Evolutionary conservation across 345 rosid species (phyloP).

Genomic region (Fremontodendron californicum): DNA sequence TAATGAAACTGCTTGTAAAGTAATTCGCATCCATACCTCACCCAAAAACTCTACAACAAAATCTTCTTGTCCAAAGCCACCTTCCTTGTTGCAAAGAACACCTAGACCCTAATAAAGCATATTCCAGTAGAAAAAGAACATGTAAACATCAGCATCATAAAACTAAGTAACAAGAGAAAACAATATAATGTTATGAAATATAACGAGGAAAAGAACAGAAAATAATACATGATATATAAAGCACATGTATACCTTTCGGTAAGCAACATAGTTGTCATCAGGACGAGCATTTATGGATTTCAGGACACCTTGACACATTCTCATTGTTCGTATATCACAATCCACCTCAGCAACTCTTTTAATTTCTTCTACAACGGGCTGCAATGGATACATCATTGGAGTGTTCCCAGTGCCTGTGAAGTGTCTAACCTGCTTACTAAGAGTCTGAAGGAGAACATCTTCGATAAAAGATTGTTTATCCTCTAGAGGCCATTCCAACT

Average conservation of each 20-base stretch:
- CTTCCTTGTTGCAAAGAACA: constrained; percentile 93
- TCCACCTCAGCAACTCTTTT: constrained; percentile 63
- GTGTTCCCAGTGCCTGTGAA: constrained; percentile 90
- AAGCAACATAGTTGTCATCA: constrained; percentile 94
- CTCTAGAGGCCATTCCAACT: constrained; percentile 64
- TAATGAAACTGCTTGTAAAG: neutral
- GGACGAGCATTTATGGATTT: constrained; percentile 82
- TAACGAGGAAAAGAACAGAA: neutral
- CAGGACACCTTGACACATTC: constrained; percentile 73
- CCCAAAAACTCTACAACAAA: constrained; percentile 99
- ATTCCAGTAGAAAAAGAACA: constrained; percentile 18
- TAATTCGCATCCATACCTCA: constrained; percentile 63
- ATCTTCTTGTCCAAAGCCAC: constrained; percentile 92
- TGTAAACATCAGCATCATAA: constrained; percentile 20
- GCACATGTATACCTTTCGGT: constrained; percentile 67
- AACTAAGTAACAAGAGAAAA: neutral
- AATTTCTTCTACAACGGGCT: constrained; percentile 83
- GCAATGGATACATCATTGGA: constrained; percentile 81
- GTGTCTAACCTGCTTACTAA: constrained; percentile 79
- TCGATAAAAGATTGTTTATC: constrained; percentile 87
- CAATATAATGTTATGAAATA: neutral
- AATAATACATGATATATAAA: constrained; percentile 2
- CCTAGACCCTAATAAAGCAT: constrained; percentile 78
- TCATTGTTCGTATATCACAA: constrained; percentile 56
- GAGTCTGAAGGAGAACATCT: constrained; percentile 72